A percentile compares a stretch with the other conserved stretches of the same genome.
Evolutionary conservation across 768 basidiomycete species (phyloP).

Genomic region (Tricholoma flavovirens): DNA sequence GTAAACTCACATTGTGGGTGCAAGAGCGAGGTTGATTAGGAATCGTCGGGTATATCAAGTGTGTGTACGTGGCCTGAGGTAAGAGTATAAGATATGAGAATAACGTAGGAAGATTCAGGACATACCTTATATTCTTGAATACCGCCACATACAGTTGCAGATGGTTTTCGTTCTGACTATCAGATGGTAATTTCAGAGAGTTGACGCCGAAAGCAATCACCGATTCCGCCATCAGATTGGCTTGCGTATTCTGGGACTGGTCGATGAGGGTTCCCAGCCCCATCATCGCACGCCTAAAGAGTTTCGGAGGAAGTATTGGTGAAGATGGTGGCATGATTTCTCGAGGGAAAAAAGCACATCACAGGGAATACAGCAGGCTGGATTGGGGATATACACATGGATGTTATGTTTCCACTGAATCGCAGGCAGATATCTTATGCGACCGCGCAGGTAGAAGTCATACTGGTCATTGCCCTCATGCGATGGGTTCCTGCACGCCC

Average conservation of each 20-base stretch:
- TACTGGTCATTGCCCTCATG: not conserved
- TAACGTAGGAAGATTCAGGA: not conserved
- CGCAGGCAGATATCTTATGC: constrained; percentile 2
- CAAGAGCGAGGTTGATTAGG: not conserved
- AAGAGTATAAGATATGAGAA: not conserved
- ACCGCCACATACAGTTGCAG: constrained; percentile 16
- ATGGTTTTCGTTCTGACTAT: constrained; percentile 1
- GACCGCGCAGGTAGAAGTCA: constrained; percentile 11
- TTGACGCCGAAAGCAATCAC: constrained; percentile 18
- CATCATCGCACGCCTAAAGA: constrained; percentile 7
- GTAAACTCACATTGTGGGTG: not conserved
- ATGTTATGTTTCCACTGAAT: constrained; percentile 18
- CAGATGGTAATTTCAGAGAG: constrained; percentile 7
- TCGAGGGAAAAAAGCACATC: not conserved
- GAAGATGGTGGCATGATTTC: not conserved
- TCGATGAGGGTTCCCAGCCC: constrained; percentile 7
- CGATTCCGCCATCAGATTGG: constrained; percentile 16
- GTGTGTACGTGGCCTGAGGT: not conserved
- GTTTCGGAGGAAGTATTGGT: constrained; percentile 2
- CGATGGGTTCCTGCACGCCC: no score
- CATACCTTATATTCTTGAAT: constrained; percentile 21
- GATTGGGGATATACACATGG: constrained; percentile 12
- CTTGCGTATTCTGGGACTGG: constrained; percentile 7
- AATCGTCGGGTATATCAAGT: not conserved
- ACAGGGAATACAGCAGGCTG: constrained; percentile 15